phyloP scores from a whole-genome alignment of 495 filamentous ascomycete species.

The Copromyces sp. region DNA sequence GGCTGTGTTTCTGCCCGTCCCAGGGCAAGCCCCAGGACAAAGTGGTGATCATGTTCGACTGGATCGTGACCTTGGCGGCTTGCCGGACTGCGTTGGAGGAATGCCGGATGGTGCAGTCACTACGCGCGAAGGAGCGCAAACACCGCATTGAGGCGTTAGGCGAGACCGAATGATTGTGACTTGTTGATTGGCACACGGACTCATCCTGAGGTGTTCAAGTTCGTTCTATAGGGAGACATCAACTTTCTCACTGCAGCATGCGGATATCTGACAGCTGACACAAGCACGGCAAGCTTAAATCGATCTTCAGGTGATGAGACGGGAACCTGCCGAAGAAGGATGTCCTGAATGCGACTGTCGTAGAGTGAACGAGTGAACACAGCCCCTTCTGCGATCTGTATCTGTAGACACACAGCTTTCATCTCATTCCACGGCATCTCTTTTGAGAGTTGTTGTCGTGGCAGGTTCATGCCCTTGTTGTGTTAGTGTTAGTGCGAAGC shows the following conservation, averaged over 20 bases:
- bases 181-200: not conserved
- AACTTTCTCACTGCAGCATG: not conserved
- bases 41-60: not conserved
- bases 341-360: not conserved
- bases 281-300: not conserved
- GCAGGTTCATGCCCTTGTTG: not conserved
- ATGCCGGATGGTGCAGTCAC: slow-evolving; percentile 24
- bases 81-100: slow-evolving; percentile 39
- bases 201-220: not conserved
- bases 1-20: not conserved
- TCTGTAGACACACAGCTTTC: not conserved
- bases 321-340: not conserved
- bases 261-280: not conserved
- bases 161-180: not conserved
- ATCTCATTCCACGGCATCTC: not conserved
- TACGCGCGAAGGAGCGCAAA: not conserved
- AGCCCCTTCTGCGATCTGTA: not conserved
- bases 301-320: not conserved
- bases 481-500: not conserved
- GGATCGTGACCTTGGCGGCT: slow-evolving; percentile 10
- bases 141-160: not conserved
- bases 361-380: not conserved
- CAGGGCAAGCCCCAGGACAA: not conserved
- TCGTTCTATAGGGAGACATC: not conserved
- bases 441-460: not conserved